phyloP scores from a whole-genome alignment of 2,329 filamentous ascomycete genomes.

The Penicillium sp. region DNA sequence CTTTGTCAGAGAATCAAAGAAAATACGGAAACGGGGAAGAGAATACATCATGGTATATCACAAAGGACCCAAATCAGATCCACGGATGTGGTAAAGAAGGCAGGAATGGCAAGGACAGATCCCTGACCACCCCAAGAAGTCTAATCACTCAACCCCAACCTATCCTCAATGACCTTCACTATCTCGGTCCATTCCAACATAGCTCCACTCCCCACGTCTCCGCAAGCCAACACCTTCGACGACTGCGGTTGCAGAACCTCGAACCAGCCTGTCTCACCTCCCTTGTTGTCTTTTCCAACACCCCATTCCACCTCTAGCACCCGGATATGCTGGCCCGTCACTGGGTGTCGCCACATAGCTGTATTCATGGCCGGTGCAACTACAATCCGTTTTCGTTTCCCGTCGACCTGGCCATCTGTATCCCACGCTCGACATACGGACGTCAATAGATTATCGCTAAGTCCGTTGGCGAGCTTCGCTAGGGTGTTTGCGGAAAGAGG shows the following conservation, averaged over 20 bases:
- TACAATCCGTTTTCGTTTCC: conserved; percentile 54
- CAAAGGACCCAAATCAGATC: background rate
- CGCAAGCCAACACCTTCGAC: conserved; percentile 67
- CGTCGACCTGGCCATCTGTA: conserved; percentile 50
- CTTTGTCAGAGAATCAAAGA: background rate
- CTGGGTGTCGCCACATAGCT: conserved; percentile 75
- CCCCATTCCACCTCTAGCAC: conserved; percentile 67
- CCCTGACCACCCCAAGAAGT: background rate
- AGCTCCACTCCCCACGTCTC: conserved; percentile 67
- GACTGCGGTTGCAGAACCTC: conserved; percentile 63
- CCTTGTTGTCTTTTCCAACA: conserved; percentile 27
- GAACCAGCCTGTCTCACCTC: conserved; percentile 45
- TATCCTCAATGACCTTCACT: conserved; percentile 53
- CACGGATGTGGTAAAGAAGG: background rate
- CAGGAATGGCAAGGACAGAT: background rate
- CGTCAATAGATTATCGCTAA: conserved; percentile 62
- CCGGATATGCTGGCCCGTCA: conserved; percentile 62
- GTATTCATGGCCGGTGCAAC: conserved; percentile 77
- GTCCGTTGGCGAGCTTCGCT: conserved; percentile 67
- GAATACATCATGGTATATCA: background rate
- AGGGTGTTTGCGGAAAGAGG: conserved; percentile 76
- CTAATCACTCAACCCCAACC: background rate
- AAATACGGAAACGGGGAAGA: background rate
- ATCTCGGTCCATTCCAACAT: conserved; percentile 73
- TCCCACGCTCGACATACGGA: conserved; percentile 80